phyloP scores from a whole-genome alignment of 202 grass and related monocot species.

The Musa balbisiana region DNA sequence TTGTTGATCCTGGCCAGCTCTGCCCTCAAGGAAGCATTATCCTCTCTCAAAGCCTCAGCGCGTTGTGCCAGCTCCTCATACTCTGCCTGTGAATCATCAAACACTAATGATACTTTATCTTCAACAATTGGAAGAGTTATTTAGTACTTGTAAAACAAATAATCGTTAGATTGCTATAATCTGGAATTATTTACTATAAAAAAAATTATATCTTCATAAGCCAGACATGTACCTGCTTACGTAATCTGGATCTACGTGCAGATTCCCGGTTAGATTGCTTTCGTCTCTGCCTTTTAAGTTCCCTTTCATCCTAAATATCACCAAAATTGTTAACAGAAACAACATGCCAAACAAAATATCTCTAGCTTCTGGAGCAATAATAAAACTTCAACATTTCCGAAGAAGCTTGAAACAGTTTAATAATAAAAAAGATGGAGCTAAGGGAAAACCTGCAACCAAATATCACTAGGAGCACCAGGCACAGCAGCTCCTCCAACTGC shows the following conservation, averaged over 20 bases:
- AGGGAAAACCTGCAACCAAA: slow-evolving; percentile 16
- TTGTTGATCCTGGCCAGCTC: slow-evolving; percentile 34
- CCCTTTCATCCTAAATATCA: slow-evolving; percentile 77
- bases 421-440: background rate
- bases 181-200: too few relatives aligned
- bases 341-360: background rate
- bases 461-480: slow-evolving; percentile 13
- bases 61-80: slow-evolving; percentile 42
- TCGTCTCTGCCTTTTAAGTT: slow-evolving; percentile 94
- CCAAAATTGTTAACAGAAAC: slow-evolving; percentile 25
- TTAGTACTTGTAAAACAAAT: background rate
- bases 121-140: background rate
- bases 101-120: background rate
- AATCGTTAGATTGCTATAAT: too few relatives aligned
- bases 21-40: slow-evolving; percentile 36
- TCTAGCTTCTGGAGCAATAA: background rate
- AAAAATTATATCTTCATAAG: too few relatives aligned
- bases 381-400: background rate
- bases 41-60: slow-evolving; percentile 41
- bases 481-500: slow-evolving; percentile 19
- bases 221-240: slow-evolving; percentile 61
- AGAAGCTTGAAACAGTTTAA: background rate
- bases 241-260: slow-evolving; percentile 93
- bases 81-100: slow-evolving; percentile 28
- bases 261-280: slow-evolving; percentile 98